Percentiles rank a stretch among this genome's conserved stretches.
Conservation (phyloP, 352 stramenopile species). For the Phytophthora tentaculata region DNA sequence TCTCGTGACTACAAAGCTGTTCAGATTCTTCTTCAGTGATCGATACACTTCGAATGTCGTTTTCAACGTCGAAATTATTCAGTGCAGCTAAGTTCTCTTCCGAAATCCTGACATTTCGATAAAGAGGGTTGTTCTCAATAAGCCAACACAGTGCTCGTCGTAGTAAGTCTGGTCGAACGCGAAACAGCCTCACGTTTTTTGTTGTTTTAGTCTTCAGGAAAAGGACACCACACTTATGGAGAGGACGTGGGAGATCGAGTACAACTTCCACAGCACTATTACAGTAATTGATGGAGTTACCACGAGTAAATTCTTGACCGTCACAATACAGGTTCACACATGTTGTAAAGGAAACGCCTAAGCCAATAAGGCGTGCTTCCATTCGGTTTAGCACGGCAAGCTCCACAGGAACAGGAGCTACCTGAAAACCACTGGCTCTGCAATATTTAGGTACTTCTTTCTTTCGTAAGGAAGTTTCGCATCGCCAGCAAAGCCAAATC, state of each 20-base stretch:
- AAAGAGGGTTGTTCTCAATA: constrained; percentile 7
- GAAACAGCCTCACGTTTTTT: neutral
- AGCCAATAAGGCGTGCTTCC: constrained; percentile 8
- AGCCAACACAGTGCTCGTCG: constrained; percentile 5
- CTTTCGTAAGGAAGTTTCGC: neutral
- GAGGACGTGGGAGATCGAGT: neutral
- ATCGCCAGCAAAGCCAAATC: neutral
- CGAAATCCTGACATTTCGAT: constrained; percentile 1
- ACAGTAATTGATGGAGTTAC: constrained; percentile 24
- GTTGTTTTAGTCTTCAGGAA: neutral
- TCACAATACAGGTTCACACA: constrained; percentile 12
- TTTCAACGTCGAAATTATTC: neutral
- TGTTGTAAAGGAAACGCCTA: constrained; percentile 18
- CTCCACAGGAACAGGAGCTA: neutral
- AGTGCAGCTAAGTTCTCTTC: constrained; percentile 2
- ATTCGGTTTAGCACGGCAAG: constrained; percentile 13
- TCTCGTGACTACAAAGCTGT: neutral
- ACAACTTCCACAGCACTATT: constrained; percentile 3
- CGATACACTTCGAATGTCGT: neutral
- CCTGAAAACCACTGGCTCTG: neutral
- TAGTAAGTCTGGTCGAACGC: constrained; percentile 7
- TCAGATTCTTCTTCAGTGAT: neutral
- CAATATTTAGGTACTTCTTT: neutral
- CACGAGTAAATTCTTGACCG: constrained; percentile 16
- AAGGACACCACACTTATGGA: neutral